Base-by-base conservation (phyloP, 2,329 filamentous ascomycete species). In the Colletotrichum eleusines region DNA sequence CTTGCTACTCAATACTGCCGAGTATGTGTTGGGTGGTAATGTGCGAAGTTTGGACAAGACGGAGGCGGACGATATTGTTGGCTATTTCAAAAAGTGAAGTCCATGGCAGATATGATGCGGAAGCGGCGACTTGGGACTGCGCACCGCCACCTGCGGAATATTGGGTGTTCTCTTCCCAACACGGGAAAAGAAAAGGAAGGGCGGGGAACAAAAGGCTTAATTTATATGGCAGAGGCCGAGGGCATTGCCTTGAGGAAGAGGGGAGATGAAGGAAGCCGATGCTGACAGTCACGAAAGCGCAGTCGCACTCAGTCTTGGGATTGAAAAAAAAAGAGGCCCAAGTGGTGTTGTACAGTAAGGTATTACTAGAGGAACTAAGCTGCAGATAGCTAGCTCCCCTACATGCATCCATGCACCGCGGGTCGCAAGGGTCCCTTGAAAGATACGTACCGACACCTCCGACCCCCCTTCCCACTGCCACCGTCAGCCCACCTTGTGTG, bases 81-180 rank as follows among this genome's bases (percentile, higher is more conserved):
- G 48, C n/a, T 40, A 42, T 18, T 40, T 62, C 28, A 67, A 18
- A 38, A 63, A 31, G 23, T 18, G 48, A 63, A 54, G 50, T 53
- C 38, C 60, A 63, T 63, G 60, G 35, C 35, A 63, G 38, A 6
- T 53, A n/a, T 16, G 46, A 38, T 42, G 20, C 18, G 26, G 38
- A 51, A 54, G 50, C 48, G 35, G 60, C 48, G 48, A 42, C 60
- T 63, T 40, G 35, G 35, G 35, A 28, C 42, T 54, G 20, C 46
- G 44, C 59, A 51, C 26, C n/a, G 59, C 60, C 26, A 54, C 18
- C 50, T 33, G 60, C 38, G 48, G 18, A 23, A 63, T 5, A 23
- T 8, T n/a, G 16, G 48, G n/a, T n/a, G 12, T 23, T 44, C 31
- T 42, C 9, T 44, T 44, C 42, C 35, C 60, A 14, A 16, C 33